A percentile compares a stretch with the other conserved stretches of the same genome.
phyloP scores from a whole-genome alignment of 2,329 filamentous ascomycete genomes.

The Pestalotiopsis sp. region DNA sequence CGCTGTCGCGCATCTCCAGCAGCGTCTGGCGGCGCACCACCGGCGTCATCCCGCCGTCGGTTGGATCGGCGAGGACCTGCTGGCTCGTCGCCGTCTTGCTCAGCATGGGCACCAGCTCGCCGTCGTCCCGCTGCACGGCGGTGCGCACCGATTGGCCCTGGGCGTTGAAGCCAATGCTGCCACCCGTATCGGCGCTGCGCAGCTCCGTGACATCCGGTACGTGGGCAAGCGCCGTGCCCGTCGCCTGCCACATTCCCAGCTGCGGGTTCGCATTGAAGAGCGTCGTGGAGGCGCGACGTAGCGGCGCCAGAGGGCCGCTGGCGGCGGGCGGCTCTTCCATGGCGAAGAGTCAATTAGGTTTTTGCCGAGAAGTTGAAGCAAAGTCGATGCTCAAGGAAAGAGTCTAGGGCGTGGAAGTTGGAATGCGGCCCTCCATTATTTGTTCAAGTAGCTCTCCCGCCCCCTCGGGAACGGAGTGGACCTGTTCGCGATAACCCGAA shows the following conservation, averaged over 20 bases:
- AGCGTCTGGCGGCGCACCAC: constrained; percentile 19
- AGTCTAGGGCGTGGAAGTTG: no score
- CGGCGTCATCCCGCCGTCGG: constrained; percentile 13
- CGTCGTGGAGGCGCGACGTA: constrained; percentile 28
- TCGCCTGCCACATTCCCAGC: constrained; percentile 33
- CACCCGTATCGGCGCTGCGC: constrained; percentile 29
- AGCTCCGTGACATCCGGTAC: constrained; percentile 32
- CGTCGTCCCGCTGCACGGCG: constrained; percentile 25
- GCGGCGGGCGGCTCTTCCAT: background rate
- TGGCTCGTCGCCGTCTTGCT: background rate
- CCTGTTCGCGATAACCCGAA: no score
- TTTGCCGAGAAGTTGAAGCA: no score
- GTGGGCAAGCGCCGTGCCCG: constrained; percentile 33
- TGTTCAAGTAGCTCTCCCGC: no score
- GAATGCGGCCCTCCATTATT: no score
- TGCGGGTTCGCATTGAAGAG: constrained; percentile 31
- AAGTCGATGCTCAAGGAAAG: no score
- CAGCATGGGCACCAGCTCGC: constrained; percentile 23
- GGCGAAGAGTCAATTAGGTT: background rate
- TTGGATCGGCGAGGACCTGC: background rate
- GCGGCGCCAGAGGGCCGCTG: background rate
- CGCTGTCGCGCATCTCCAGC: constrained; percentile 19
- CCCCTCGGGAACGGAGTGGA: no score
- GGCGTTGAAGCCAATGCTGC: constrained; percentile 29
- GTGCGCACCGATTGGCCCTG: constrained; percentile 32